phyloP scores from a whole-genome alignment of 2,329 filamentous ascomycete species.

The Trichoderma harzianum region DNA sequence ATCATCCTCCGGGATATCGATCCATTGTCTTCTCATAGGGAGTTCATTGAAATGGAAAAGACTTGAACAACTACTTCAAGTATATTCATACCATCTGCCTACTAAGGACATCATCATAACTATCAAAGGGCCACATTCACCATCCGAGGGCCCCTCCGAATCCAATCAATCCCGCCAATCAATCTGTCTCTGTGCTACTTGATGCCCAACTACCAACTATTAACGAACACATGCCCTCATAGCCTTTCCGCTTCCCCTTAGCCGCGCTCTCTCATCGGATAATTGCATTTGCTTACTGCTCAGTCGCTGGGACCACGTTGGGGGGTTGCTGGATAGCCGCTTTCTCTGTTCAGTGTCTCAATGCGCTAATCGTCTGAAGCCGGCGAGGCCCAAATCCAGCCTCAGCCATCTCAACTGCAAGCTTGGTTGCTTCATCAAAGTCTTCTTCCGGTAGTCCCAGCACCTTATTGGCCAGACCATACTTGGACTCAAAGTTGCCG shows the following conservation, averaged over 20 bases:
- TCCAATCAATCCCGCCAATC: neutral
- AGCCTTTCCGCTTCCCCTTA: neutral
- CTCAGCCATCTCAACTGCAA: constrained; percentile 42
- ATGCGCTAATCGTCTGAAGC: neutral
- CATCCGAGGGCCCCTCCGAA: neutral
- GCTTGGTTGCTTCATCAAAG: constrained; percentile 53
- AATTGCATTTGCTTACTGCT: neutral
- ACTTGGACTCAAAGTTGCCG: constrained; percentile 41
- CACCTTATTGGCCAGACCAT: constrained; percentile 43
- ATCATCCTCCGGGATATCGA: neutral
- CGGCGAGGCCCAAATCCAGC: neutral
- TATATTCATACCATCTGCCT: neutral
- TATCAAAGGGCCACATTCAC: neutral
- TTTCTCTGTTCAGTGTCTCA: neutral
- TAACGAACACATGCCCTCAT: neutral
- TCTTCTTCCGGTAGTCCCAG: constrained; percentile 58
- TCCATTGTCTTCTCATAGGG: neutral
- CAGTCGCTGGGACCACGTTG: too few species aligned
- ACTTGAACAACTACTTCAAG: neutral
- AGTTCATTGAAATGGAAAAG: neutral
- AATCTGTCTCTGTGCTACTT: neutral
- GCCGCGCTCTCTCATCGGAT: neutral
- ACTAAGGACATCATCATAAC: neutral
- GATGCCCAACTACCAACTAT: neutral
- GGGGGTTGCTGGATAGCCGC: too few species aligned